phyloP scores from a whole-genome alignment of 345 rosid species.

The Anacardium occidentale region DNA sequence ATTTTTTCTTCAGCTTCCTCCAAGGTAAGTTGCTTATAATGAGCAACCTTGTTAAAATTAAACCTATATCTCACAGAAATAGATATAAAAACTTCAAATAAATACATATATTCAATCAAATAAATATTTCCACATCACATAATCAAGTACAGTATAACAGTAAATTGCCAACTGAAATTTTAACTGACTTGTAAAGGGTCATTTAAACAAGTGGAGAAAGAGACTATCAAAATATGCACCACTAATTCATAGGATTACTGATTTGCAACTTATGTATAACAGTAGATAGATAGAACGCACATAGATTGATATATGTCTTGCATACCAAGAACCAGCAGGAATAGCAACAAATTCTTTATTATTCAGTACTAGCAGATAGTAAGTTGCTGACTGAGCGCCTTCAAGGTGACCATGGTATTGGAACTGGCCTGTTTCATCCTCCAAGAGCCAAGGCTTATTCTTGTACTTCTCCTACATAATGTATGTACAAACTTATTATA shows the following conservation, averaged over 20 bases:
- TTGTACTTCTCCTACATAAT: slow-evolving; percentile 73
- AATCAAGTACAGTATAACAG: not conserved
- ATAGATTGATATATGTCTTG: slow-evolving; percentile 2
- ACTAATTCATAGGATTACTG: not conserved
- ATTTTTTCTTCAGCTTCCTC: slow-evolving; percentile 99
- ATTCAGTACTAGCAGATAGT: slow-evolving; percentile 80
- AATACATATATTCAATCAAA: slow-evolving; percentile 1
- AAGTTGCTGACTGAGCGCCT: slow-evolving; percentile 95
- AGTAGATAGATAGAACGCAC: too few relatives aligned
- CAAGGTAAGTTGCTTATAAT: slow-evolving; percentile 91
- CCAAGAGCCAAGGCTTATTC: slow-evolving; percentile 93
- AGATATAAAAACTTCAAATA: not conserved
- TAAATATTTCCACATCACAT: not conserved
- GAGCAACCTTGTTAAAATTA: slow-evolving; percentile 91
- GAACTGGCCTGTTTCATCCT: slow-evolving; percentile 94
- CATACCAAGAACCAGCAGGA: slow-evolving; percentile 97
- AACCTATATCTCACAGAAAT: slow-evolving; percentile 41
- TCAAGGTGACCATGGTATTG: slow-evolving; percentile 93
- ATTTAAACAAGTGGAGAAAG: not conserved
- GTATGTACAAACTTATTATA: slow-evolving; percentile 2
- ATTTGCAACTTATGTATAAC: not conserved
- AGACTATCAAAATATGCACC: not conserved
- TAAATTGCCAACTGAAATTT: not conserved
- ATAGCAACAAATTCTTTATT: slow-evolving; percentile 83
- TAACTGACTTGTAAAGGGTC: not conserved